phyloP scores from a whole-genome alignment of 1,284 basidiomycete genomes.

The Pholiota adiposa region DNA sequence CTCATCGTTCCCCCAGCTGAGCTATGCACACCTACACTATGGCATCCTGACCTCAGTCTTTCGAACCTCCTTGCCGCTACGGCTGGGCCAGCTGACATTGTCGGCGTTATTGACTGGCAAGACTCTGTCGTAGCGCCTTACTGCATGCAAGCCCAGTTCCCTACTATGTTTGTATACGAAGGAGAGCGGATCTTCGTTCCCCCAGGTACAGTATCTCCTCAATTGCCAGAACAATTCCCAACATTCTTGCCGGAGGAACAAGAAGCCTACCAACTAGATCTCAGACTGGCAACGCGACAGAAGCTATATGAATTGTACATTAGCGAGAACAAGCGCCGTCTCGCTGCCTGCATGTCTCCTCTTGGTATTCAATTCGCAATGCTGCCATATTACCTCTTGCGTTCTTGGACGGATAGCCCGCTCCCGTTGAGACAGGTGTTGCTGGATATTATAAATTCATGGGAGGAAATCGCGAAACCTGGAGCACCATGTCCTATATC shows the following conservation, averaged over 20 bases:
- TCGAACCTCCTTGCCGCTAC: conserved; percentile 33
- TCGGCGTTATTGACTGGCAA: conserved; percentile 38
- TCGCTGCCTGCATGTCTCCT: not conserved
- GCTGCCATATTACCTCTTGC: not conserved
- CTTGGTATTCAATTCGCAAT: not conserved
- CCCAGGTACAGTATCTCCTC: not conserved
- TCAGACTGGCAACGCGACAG: not conserved
- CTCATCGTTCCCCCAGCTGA: conserved; percentile 25
- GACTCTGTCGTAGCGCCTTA: conserved; percentile 16
- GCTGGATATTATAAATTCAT: not conserved
- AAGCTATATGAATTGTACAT: not conserved
- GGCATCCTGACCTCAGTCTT: conserved; percentile 36
- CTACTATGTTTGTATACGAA: not conserved
- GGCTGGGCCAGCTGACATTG: conserved; percentile 21
- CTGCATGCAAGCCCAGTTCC: not conserved
- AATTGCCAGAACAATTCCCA: not conserved
- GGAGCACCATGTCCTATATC: not conserved
- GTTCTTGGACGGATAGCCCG: not conserved
- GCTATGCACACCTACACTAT: conserved; percentile 26
- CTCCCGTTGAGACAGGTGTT: not conserved
- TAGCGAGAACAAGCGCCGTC: not conserved
- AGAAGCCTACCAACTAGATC: not conserved
- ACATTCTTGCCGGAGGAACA: not conserved
- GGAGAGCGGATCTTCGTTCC: not conserved
- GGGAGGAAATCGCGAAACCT: not conserved